phyloP scores from a whole-genome alignment of 176 grass and related monocot genomes.

The Calamus simplicifolius region DNA sequence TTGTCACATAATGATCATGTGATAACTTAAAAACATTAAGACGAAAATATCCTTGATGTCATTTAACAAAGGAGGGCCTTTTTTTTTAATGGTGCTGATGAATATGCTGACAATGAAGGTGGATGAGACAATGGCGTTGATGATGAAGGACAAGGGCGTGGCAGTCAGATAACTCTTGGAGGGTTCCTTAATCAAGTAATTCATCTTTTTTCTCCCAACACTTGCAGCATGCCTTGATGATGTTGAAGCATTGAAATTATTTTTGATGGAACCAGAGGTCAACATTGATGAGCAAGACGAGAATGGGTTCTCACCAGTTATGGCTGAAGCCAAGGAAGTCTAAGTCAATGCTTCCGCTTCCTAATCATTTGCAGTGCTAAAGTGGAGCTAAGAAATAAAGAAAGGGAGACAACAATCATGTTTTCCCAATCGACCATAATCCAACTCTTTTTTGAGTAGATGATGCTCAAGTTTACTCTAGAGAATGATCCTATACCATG shows the following conservation, averaged over 20 bases:
- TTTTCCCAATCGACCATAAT: conserved; percentile 63
- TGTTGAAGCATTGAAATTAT: conserved; percentile 36
- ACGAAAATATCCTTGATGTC: too few species aligned
- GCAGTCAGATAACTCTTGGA: background rate
- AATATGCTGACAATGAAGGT: too few species aligned
- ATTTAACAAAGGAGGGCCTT: too few species aligned
- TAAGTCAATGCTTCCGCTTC: conserved; percentile 52
- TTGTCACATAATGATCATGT: too few species aligned
- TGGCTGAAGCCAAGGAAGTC: conserved; percentile 51
- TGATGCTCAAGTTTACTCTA: conserved; percentile 75
- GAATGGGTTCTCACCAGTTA: conserved; percentile 52
- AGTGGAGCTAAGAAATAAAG: conserved; percentile 43
- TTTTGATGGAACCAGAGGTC: conserved; percentile 38
- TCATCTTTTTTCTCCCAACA: conserved; percentile 48
- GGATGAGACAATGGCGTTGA: too few species aligned
- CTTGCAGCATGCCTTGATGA: conserved; percentile 43
- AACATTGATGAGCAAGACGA: conserved; percentile 59
- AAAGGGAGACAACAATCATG: conserved; percentile 38
- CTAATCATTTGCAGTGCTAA: conserved; percentile 67
- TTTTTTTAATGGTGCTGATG: too few species aligned
- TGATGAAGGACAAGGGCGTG: too few species aligned
- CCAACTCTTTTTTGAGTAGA: conserved; percentile 72
- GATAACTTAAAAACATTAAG: too few species aligned
- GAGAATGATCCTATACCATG: conserved; percentile 75
- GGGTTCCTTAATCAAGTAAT: conserved; percentile 52